Conservation (phyloP, 2,329 filamentous ascomycete genomes). For the Ascochyta fabae region DNA sequence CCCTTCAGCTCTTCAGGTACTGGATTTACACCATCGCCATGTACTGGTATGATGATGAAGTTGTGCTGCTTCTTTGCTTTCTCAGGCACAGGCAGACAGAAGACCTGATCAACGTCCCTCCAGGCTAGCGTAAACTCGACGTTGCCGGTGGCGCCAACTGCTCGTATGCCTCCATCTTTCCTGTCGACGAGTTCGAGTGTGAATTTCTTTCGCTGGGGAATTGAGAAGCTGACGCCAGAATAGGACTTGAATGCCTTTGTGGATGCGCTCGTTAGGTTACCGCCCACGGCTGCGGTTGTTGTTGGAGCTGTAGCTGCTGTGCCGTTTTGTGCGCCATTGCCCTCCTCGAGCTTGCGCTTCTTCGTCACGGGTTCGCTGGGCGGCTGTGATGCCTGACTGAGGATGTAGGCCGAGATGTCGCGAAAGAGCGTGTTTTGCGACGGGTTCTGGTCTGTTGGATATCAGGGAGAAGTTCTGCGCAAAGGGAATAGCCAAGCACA, state of each 20-base stretch:
- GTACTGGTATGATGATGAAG: slow-evolving; percentile 65
- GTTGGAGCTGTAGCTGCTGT: background rate
- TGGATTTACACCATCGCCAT: slow-evolving; percentile 57
- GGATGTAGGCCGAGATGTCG: slow-evolving; percentile 47
- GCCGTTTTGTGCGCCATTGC: slow-evolving; percentile 28
- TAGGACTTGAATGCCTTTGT: slow-evolving; percentile 41
- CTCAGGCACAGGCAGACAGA: slow-evolving; percentile 69
- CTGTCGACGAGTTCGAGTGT: slow-evolving; percentile 62
- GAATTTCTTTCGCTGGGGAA: slow-evolving; percentile 69
- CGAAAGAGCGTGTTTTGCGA: slow-evolving; percentile 43
- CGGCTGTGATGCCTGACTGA: slow-evolving; percentile 33
- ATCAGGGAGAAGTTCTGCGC: background rate
- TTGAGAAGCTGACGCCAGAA: slow-evolving; percentile 64
- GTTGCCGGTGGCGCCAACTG: slow-evolving; percentile 57
- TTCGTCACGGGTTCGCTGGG: slow-evolving; percentile 42
- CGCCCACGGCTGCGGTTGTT: slow-evolving; percentile 7
- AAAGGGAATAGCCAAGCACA: slow-evolving; percentile 16
- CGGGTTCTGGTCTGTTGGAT: slow-evolving; percentile 35
- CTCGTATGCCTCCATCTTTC: slow-evolving; percentile 54
- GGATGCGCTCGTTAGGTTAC: slow-evolving; percentile 29
- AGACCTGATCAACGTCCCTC: slow-evolving; percentile 62
- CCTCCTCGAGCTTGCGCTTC: slow-evolving; percentile 49
- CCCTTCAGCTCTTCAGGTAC: slow-evolving; percentile 49
- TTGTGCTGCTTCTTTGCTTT: slow-evolving; percentile 69
- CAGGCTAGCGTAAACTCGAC: slow-evolving; percentile 62